These are phyloP conservation scores for Flueggea neowawraea DNA, from an alignment of 441 rosid genomes.

Conservation along the genomic window DNA sequence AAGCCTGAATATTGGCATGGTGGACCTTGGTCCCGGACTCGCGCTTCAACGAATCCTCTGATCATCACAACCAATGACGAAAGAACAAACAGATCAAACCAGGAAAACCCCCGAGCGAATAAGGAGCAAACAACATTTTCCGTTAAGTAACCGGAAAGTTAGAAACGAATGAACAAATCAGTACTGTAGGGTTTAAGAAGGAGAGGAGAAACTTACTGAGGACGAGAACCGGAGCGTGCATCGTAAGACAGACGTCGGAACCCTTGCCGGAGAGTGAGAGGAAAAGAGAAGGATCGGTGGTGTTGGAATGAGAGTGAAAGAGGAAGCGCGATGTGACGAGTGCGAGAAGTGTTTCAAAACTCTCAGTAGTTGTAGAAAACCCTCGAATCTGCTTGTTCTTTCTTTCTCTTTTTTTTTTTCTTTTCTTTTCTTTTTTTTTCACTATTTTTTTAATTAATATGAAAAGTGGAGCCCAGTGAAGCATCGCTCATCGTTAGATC, in stretches of 20 bases:
- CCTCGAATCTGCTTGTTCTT: background rate
- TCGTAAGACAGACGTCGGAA: slow-evolving; percentile 2
- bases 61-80: background rate
- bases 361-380: background rate
- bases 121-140: no score
- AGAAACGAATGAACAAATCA: background rate
- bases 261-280: no score
- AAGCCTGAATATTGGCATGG: slow-evolving; percentile 73
- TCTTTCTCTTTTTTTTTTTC: background rate
- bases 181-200: background rate
- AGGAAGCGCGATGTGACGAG: background rate
- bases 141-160: no score
- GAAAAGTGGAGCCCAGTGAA: no score
- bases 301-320: background rate
- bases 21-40: slow-evolving; percentile 72
- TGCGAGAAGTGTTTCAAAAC: background rate
- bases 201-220: slow-evolving; percentile 38
- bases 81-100: background rate
- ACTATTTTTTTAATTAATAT: background rate
- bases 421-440: background rate
- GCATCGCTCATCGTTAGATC: no score
- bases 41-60: slow-evolving; percentile 83
- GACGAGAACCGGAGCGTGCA: slow-evolving; percentile 64
- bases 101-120: background rate
- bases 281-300: background rate